Percentiles rank a stretch among this genome's conserved stretches.
Evolutionary conservation across 306 rosid species (phyloP).

Genomic region (Alnus rubra): DNA sequence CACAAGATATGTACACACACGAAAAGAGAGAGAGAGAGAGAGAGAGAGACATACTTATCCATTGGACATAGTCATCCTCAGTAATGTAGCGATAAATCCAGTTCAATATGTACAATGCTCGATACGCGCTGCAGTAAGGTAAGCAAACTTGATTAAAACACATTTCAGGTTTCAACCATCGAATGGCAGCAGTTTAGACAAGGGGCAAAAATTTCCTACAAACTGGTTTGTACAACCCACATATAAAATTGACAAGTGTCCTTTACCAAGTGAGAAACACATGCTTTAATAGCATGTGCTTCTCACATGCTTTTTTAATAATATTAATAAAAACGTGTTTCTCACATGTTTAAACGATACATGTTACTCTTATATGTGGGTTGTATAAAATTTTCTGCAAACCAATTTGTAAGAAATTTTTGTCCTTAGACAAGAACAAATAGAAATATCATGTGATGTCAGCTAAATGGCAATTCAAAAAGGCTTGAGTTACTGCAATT

Average conservation of each 20-base stretch:
- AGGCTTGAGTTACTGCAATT: neutral
- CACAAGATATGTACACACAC: neutral
- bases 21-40: neutral
- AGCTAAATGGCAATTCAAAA: neutral
- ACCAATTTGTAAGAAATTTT: no score
- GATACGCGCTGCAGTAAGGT: slow-evolving; percentile 30
- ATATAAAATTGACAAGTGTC: no score
- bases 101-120: slow-evolving; percentile 33
- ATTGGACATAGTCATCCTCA: slow-evolving; percentile 26
- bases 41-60: slow-evolving; percentile 33
- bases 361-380: no score
- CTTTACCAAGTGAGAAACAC: no score
- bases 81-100: slow-evolving; percentile 42
- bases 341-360: no score
- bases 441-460: neutral
- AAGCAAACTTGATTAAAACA: neutral
- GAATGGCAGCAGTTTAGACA: neutral
- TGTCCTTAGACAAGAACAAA: neutral
- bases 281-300: no score
- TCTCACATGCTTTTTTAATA: no score
- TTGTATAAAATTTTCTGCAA: no score
- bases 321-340: no score
- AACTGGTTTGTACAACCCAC: no score
- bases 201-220: neutral
- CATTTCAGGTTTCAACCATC: neutral